Evolutionary conservation across 108 stramenopile species (phyloP).

Genomic region (Skeletonema marinoi): DNA sequence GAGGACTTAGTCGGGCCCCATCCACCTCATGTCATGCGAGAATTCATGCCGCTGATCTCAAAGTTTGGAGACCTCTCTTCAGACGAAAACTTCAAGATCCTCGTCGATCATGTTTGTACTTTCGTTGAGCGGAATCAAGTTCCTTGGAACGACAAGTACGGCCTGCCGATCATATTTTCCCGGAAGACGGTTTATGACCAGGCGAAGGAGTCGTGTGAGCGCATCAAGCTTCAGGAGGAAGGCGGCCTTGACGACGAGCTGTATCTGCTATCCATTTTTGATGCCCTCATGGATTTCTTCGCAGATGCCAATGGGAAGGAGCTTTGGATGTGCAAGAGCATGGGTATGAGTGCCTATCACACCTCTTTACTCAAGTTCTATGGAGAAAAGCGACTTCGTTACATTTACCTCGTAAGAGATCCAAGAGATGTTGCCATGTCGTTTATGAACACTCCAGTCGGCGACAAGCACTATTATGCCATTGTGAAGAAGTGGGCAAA

Average conservation of each 20-base stretch:
- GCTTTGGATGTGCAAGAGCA: constrained; percentile 45
- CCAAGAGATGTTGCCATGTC: constrained; percentile 47
- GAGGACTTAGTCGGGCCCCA: constrained; percentile 38
- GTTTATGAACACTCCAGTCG: constrained; percentile 50
- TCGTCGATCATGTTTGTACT: constrained; percentile 49
- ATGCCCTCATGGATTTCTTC: constrained; percentile 32
- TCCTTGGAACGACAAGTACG: constrained; percentile 38
- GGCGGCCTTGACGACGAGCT: background rate
- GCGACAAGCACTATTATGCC: constrained; percentile 40
- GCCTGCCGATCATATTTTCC: constrained; percentile 15
- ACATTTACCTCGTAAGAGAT: constrained; percentile 48
- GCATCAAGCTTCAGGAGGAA: constrained; percentile 26
- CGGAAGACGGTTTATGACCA: constrained; percentile 3
- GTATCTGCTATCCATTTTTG: constrained; percentile 41
- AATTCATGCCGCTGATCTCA: constrained; percentile 30
- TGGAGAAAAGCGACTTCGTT: constrained; percentile 36
- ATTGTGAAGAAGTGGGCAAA: constrained; percentile 45
- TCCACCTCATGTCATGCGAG: constrained; percentile 46
- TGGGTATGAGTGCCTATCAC: constrained; percentile 44
- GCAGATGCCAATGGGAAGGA: constrained; percentile 39
- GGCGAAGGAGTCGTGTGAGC: background rate
- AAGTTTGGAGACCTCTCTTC: constrained; percentile 28
- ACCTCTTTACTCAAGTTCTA: constrained; percentile 37
- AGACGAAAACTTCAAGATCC: constrained; percentile 24
- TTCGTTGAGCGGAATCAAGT: constrained; percentile 55